These are phyloP conservation scores for Biscutella laevigata DNA, from an alignment of 441 rosid genomes.

Conservation along the genomic window DNA sequence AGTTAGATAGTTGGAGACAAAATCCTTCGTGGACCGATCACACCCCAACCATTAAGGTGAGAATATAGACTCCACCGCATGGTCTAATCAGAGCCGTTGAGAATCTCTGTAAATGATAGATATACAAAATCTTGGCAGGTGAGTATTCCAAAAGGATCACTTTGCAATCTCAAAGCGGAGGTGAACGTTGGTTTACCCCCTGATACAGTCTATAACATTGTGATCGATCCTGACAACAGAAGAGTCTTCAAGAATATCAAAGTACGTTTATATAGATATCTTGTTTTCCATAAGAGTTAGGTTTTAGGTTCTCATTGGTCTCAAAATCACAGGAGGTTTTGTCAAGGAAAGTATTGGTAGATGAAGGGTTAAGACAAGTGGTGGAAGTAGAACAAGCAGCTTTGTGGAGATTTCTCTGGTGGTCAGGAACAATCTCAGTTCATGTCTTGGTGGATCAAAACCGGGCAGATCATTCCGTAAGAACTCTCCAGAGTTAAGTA, in stretches of 20 bases:
- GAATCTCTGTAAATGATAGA: slow-evolving; percentile 22
- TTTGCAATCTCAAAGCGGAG: slow-evolving; percentile 61
- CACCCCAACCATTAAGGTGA: slow-evolving; percentile 58
- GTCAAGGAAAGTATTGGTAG: slow-evolving; percentile 60
- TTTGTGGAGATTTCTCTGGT: slow-evolving; percentile 86
- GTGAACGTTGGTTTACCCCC: slow-evolving; percentile 77
- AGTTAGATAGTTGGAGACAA: slow-evolving; percentile 66
- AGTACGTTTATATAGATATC: slow-evolving; percentile 30
- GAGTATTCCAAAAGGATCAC: slow-evolving; percentile 77
- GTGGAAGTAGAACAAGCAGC: slow-evolving; percentile 92
- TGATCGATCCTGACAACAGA: slow-evolving; percentile 77
- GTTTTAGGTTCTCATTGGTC: neutral
- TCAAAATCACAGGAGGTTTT: slow-evolving; percentile 52
- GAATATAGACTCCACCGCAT: neutral
- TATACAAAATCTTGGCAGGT: slow-evolving; percentile 50
- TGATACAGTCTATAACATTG: slow-evolving; percentile 74
- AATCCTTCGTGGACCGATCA: slow-evolving; percentile 61
- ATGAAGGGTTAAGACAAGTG: slow-evolving; percentile 76
- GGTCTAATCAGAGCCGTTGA: slow-evolving; percentile 34
- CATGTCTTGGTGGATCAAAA: slow-evolving; percentile 84
- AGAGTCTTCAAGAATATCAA: slow-evolving; percentile 89
- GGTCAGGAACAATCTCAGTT: slow-evolving; percentile 88
- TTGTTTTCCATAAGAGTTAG: slow-evolving; percentile 3
- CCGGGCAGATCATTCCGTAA: slow-evolving; percentile 61
- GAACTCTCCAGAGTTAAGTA: slow-evolving; percentile 19